Conservation (phyloP, 306 rosid species). For the Fragaria vesca region DNA sequence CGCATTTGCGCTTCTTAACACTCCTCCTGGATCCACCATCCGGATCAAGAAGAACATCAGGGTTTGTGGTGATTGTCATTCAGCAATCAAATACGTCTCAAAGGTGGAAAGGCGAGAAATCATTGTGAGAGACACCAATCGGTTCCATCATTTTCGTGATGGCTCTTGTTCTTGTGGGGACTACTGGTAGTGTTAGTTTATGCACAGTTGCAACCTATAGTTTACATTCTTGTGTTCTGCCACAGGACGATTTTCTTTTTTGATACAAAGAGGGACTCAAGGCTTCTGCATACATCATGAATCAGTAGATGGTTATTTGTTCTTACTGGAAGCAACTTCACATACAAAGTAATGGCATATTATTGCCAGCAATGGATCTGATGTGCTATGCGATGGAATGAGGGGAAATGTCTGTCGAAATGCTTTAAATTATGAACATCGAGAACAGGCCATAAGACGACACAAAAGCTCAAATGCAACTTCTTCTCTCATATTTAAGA, state of each 20-base stretch:
- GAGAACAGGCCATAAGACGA: not conserved
- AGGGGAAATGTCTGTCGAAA: not conserved
- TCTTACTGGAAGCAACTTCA: not conserved
- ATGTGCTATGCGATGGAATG: not conserved
- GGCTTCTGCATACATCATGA: not conserved
- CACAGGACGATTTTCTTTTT: not conserved
- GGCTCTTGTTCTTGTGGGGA: slow-evolving; percentile 41
- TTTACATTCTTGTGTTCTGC: not conserved
- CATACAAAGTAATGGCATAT: not conserved
- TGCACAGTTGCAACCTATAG: not conserved
- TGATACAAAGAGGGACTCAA: not conserved
- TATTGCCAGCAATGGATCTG: not conserved
- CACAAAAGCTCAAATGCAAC: not conserved
- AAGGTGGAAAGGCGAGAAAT: slow-evolving; percentile 35
- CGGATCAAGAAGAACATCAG: slow-evolving; percentile 35
- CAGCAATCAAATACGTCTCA: slow-evolving; percentile 32
- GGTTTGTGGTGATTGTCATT: slow-evolving; percentile 40
- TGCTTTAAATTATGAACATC: slow-evolving; percentile 5
- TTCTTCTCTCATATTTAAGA: too few species aligned
- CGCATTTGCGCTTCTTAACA: slow-evolving; percentile 35
- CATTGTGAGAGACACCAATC: slow-evolving; percentile 36
- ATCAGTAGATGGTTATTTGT: not conserved
- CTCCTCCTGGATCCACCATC: slow-evolving; percentile 35
- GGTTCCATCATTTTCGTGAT: slow-evolving; percentile 33
- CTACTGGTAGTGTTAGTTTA: slow-evolving; percentile 24